Conservation (phyloP, 83 land plant species). For the Diphasiastrum complanatum region DNA sequence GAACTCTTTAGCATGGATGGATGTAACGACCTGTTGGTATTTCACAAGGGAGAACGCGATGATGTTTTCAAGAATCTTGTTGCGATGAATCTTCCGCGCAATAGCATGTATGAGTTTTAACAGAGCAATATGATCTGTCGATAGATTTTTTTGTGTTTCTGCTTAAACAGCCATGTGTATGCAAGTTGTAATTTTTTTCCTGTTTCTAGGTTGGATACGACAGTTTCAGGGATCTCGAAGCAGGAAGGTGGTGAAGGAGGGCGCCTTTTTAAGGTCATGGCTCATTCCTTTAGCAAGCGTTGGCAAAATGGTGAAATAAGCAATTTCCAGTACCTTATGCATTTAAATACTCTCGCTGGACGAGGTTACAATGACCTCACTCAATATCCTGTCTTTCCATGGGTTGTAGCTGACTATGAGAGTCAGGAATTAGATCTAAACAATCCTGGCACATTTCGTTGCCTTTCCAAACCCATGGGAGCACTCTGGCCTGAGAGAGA, state of each 20-base stretch:
- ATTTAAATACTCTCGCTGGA: slow-evolving; percentile 96
- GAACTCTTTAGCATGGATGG: slow-evolving; percentile 99
- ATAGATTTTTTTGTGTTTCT: background rate
- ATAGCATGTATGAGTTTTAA: slow-evolving; percentile 65
- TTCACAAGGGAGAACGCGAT: slow-evolving; percentile 96
- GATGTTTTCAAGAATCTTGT: slow-evolving; percentile 94
- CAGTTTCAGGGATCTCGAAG: slow-evolving; percentile 90
- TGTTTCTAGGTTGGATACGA: slow-evolving; percentile 74
- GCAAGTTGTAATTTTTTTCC: background rate
- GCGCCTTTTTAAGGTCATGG: slow-evolving; percentile 89
- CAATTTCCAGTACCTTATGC: slow-evolving; percentile 99
- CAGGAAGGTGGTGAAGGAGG: slow-evolving; percentile 89
- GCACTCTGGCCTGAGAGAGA: slow-evolving; percentile 88
- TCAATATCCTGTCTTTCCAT: slow-evolving; percentile 98
- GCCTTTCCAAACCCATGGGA: slow-evolving; percentile 95
- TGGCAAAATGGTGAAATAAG: slow-evolving; percentile 99
- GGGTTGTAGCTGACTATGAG: slow-evolving; percentile 96
- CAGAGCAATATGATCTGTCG: background rate
- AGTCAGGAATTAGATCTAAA: slow-evolving; percentile 68
- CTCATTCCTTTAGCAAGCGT: slow-evolving; percentile 92
- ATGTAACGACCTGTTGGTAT: slow-evolving; percentile 91
- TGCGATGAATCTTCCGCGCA: slow-evolving; percentile 93
- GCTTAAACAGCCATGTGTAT: background rate
- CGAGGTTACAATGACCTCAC: slow-evolving; percentile 99
- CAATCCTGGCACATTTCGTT: slow-evolving; percentile 69